Conservation (phyloP, 2,329 filamentous ascomycete species). For the Fusarium sterilihyphosum region DNA sequence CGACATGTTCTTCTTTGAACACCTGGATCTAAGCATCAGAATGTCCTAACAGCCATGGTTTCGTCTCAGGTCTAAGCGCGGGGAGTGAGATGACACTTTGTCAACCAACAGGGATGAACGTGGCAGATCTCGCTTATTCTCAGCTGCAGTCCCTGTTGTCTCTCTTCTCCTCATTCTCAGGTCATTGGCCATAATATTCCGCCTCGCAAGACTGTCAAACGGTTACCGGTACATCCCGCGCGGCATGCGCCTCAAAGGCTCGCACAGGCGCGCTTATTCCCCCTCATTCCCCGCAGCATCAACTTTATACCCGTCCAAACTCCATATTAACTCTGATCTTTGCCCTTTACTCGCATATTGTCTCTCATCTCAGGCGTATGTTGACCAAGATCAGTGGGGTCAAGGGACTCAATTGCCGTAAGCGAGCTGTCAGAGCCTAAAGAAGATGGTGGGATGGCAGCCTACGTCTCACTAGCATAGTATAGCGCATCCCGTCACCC, state of each 20-base stretch:
- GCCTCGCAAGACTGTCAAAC: conserved; percentile 1
- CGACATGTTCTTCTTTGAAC: neutral
- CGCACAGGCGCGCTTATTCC: conserved; percentile 24
- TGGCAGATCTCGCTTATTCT: conserved; percentile 17
- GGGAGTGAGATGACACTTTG: neutral
- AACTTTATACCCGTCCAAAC: conserved; percentile 16
- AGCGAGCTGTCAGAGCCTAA: conserved; percentile 33
- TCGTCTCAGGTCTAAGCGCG: conserved; percentile 21
- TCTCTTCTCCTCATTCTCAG: conserved; percentile 8
- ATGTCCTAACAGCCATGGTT: neutral
- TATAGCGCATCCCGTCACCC: conserved; percentile 1
- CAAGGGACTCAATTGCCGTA: neutral
- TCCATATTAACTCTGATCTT: conserved; percentile 7
- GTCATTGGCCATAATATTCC: conserved; percentile 1
- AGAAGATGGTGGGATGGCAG: conserved; percentile 2
- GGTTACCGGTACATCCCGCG: conserved; percentile 14
- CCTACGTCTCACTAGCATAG: neutral
- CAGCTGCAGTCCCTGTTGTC: conserved; percentile 1
- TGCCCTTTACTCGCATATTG: conserved; percentile 4
- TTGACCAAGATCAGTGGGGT: conserved; percentile 1
- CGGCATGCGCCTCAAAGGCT: conserved; percentile 5
- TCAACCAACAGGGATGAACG: conserved; percentile 3
- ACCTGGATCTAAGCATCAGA: neutral
- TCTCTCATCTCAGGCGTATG: conserved; percentile 23
- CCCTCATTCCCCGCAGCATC: conserved; percentile 22